Conservation (phyloP, 148 eudicot species). For the Rhododendron simsii region DNA sequence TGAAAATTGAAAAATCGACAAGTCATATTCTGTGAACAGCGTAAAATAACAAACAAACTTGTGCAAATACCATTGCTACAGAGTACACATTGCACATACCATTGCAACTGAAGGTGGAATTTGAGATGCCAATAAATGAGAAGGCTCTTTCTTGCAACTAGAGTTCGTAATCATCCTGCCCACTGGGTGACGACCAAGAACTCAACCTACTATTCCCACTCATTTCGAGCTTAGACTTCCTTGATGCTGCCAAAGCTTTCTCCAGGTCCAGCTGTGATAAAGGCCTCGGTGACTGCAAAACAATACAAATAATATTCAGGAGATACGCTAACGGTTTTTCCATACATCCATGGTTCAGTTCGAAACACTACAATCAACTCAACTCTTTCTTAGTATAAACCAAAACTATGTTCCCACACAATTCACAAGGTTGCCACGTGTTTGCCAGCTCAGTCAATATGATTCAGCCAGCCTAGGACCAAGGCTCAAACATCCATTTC, state of each 20-base stretch:
- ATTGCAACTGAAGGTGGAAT: not conserved
- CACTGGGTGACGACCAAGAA: slow-evolving; percentile 7
- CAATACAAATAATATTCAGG: not conserved
- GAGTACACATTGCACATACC: too few relatives aligned
- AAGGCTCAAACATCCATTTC: not conserved
- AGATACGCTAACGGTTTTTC: not conserved
- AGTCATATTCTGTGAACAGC: not conserved
- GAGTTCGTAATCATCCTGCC: not conserved
- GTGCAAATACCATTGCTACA: not conserved
- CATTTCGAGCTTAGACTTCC: not conserved
- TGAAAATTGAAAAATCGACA: not conserved
- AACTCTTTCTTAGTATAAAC: not conserved
- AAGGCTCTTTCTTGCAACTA: not conserved
- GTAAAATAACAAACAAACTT: not conserved
- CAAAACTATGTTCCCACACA: not conserved
- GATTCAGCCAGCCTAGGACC: not conserved
- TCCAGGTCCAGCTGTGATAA: slow-evolving; percentile 15
- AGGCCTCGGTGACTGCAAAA: slow-evolving; percentile 11
- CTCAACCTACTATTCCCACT: not conserved
- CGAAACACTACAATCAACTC: not conserved
- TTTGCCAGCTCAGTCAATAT: not conserved
- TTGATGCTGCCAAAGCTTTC: slow-evolving; percentile 7
- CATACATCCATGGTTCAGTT: not conserved
- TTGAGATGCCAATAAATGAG: not conserved
- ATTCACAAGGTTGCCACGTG: not conserved